Base-by-base conservation (phyloP, 2,329 filamentous ascomycete species). In the Herpotrichia juniperi region DNA sequence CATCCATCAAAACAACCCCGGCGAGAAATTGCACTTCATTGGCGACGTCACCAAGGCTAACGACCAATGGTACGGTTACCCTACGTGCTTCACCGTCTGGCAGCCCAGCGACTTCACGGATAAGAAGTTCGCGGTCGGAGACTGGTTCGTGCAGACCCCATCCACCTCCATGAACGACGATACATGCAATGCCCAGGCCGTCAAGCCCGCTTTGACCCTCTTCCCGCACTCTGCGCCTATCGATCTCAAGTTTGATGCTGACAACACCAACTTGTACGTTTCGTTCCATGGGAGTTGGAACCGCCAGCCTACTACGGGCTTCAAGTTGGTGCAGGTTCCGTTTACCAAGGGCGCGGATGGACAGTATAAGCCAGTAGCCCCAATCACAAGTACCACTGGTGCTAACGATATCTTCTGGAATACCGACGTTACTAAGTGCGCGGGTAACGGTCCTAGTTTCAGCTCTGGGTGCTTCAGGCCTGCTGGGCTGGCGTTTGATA, bases 201-300 rank as follows among this genome's bases (percentile, higher is more conserved):
- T 72, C 10, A 63, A 74, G 2, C 74, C 79, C 8, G 67, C 83
- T 1, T 73, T 91, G 19, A 83, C 61, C 0, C 81, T 87, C 63
- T 76, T 82, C 50, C 83, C 88, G 0, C 89, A 92, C 69, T 87
- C 82, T 56, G 87, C 88, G 0, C 89, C 89, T 0, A 78, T 91
- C 2, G 87, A 90, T 59, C 83, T 90, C 66, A 83, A 84, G 53
- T 91, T 91, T 74, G 77, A 82, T 58, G 62, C 77, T 31, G 83
- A 81, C 32, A 80, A 78, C 17, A 78, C 76, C 1, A 74, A 76
- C 10, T 87, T 86, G 3, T 91, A 83, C 68, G 75, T 92, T 24
- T 79, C 83, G 0, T 90, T 90, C 73, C 88, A 90, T 68, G 88
- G 88, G 9, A 86, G 82, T 67, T 90, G 88, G 86, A 74, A 83